These are phyloP conservation scores for Amaranthus cruentus DNA, from an alignment of 148 eudicot genomes.

Conservation along the genomic window DNA sequence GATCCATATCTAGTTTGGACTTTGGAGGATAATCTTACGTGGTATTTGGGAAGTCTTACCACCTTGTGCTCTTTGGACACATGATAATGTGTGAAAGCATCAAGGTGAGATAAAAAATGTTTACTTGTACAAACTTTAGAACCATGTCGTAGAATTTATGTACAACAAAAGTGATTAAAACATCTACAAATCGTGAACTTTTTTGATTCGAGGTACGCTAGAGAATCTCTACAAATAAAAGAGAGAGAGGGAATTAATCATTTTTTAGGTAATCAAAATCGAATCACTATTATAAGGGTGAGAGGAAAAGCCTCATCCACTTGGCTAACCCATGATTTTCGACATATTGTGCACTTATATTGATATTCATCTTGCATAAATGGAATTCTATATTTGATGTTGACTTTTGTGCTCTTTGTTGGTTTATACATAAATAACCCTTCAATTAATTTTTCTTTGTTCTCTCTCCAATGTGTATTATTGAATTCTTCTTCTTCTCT, in stretches of 20 bases:
- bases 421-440: neutral
- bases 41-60: neutral
- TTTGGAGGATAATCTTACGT: neutral
- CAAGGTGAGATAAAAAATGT: neutral
- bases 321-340: neutral
- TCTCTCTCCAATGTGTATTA: neutral
- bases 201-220: too few relatives aligned
- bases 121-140: neutral
- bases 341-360: neutral
- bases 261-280: too few relatives aligned
- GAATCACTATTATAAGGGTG: too few relatives aligned
- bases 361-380: neutral
- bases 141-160: neutral
- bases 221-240: too few relatives aligned
- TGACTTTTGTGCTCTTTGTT: neutral
- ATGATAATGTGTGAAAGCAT: slow-evolving; percentile 1
- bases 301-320: too few relatives aligned
- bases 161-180: neutral
- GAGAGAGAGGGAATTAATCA: too few relatives aligned
- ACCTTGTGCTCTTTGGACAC: neutral
- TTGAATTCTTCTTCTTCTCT: neutral
- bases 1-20: neutral
- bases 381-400: neutral
- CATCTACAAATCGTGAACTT: neutral
- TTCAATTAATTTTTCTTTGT: neutral